Evolutionary conservation across 148 eudicot genomes (phyloP).

Genomic region (Cornus controversa): DNA sequence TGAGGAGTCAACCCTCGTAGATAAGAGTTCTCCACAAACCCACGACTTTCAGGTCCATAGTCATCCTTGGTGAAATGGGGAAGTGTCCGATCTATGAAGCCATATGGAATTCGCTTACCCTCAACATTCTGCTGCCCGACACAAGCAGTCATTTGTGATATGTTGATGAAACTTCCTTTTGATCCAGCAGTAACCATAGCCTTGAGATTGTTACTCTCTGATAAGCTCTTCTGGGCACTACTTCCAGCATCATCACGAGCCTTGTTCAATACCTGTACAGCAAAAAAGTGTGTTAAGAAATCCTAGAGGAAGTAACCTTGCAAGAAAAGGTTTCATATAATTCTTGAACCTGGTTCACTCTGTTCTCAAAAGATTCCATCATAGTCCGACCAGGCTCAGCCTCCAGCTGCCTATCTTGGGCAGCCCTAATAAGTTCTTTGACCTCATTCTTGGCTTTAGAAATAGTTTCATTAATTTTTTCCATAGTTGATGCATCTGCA

Average conservation of each 20-base stretch:
- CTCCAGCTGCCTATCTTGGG: slow-evolving; percentile 82
- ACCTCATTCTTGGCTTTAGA: slow-evolving; percentile 91
- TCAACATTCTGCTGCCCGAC: slow-evolving; percentile 99
- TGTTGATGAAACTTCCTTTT: slow-evolving; percentile 98
- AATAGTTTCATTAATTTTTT: slow-evolving; percentile 81
- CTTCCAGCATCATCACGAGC: slow-evolving; percentile 99
- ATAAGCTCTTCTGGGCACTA: slow-evolving; percentile 91
- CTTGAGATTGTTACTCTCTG: slow-evolving; percentile 95
- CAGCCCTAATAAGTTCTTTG: slow-evolving; percentile 73
- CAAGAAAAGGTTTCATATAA: background rate
- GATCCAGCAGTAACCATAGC: slow-evolving; percentile 99
- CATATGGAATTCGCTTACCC: slow-evolving; percentile 97
- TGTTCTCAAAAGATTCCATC: slow-evolving; percentile 98
- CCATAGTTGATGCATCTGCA: slow-evolving; percentile 98
- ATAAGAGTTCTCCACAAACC: slow-evolving; percentile 98
- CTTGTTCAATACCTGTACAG: slow-evolving; percentile 85
- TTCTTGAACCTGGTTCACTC: slow-evolving; percentile 87
- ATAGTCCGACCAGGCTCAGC: slow-evolving; percentile 99
- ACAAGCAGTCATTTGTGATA: slow-evolving; percentile 99
- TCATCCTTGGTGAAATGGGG: slow-evolving; percentile 99
- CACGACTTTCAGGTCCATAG: slow-evolving; percentile 99
- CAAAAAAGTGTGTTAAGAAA: slow-evolving; percentile 1
- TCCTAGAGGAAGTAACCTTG: background rate
- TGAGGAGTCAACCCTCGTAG: slow-evolving; percentile 94
- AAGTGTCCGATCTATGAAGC: slow-evolving; percentile 84